Evolutionary conservation across 192 early-diverging fungal species (phyloP).

Genomic region (Backusella sp.): DNA sequence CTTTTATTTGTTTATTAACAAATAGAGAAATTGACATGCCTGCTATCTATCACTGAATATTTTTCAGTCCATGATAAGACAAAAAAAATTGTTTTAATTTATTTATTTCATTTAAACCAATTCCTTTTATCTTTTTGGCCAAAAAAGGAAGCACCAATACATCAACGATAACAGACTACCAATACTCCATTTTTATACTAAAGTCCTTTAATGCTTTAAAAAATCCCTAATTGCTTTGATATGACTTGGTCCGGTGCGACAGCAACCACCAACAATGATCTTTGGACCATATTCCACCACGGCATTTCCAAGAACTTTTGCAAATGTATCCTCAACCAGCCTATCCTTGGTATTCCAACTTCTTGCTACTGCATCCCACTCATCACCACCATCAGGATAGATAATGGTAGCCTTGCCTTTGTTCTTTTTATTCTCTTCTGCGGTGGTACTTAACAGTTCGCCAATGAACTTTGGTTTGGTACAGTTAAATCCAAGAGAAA

Average conservation of each 20-base stretch:
- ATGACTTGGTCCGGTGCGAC: constrained; percentile 53
- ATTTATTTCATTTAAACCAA: neutral
- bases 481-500: constrained; percentile 67
- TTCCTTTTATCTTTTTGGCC: neutral
- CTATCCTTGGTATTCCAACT: constrained; percentile 29
- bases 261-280: constrained; percentile 59
- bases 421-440: neutral
- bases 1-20: neutral
- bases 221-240: constrained; percentile 25
- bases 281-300: constrained; percentile 36
- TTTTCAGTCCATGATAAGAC: neutral
- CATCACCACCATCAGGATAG: constrained; percentile 54
- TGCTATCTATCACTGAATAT: neutral
- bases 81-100: neutral
- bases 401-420: constrained; percentile 40
- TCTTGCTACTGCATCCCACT: constrained; percentile 39
- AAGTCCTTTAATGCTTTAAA: neutral
- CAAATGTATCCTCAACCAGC: constrained; percentile 36
- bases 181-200: neutral
- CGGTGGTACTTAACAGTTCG: constrained; percentile 13
- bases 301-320: constrained; percentile 28
- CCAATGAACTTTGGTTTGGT: constrained; percentile 43
- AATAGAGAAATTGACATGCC: neutral
- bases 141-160: neutral
- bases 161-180: neutral